phyloP scores from a whole-genome alignment of 495 filamentous ascomycete species.

The Penicillium bialowiezense region DNA sequence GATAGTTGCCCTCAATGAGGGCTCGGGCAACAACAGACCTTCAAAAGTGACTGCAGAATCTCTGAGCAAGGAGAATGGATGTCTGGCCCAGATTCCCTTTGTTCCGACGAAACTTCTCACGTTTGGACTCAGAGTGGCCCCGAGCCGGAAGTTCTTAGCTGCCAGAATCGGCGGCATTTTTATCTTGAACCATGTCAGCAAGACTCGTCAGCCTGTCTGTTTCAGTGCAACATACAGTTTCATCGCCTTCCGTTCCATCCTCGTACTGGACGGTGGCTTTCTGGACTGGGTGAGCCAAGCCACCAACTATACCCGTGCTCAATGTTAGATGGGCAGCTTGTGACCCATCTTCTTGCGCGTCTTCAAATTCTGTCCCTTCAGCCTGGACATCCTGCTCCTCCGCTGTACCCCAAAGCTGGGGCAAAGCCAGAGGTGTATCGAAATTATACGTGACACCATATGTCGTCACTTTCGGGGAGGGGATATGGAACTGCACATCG shows the following conservation, averaged over 20 bases:
- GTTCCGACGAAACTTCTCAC: slow-evolving; percentile 24
- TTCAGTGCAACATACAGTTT: slow-evolving; percentile 15
- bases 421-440: slow-evolving; percentile 31
- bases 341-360: slow-evolving; percentile 8
- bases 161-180: slow-evolving; percentile 27
- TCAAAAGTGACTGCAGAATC: slow-evolving; percentile 26
- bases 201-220: background rate
- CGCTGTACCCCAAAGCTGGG: slow-evolving; percentile 14
- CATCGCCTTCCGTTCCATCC: slow-evolving; percentile 26
- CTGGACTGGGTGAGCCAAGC: slow-evolving; percentile 21
- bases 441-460: slow-evolving; percentile 36
- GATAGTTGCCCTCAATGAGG: slow-evolving; percentile 27
- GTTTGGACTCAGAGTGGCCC: slow-evolving; percentile 28
- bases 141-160: slow-evolving; percentile 29
- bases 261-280: slow-evolving; percentile 17
- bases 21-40: slow-evolving; percentile 29
- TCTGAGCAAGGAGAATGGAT: slow-evolving; percentile 29
- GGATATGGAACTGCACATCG: slow-evolving; percentile 31
- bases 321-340: slow-evolving; percentile 28
- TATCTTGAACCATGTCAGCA: slow-evolving; percentile 23
- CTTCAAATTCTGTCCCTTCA: background rate
- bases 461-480: slow-evolving; percentile 17
- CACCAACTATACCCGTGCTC: slow-evolving; percentile 30
- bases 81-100: slow-evolving; percentile 29
- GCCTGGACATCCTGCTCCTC: slow-evolving; percentile 10